These are phyloP conservation scores for Suhomyces panamericanus DNA, from an alignment of 1,139 yeast species.

Conservation along the genomic window DNA sequence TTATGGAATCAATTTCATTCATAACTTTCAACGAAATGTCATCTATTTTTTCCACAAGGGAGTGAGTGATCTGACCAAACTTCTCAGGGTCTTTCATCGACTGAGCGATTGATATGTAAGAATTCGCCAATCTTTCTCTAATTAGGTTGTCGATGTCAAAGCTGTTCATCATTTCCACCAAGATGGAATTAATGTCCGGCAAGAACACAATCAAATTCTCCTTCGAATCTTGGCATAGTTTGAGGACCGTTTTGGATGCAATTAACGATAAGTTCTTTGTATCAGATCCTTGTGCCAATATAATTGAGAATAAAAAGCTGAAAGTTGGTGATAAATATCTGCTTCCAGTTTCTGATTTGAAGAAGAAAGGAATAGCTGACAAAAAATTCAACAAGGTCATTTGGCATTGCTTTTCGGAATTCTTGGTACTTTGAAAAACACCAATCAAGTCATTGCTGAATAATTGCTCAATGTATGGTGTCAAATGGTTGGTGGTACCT, in stretches of 20 bases:
- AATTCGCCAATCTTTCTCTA: slow-evolving; percentile 59
- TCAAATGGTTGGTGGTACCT: slow-evolving; percentile 24
- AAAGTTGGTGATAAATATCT: slow-evolving; percentile 49
- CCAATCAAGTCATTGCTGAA: slow-evolving; percentile 30
- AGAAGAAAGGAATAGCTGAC: slow-evolving; percentile 57
- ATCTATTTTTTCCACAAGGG: slow-evolving; percentile 26
- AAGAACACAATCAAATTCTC: slow-evolving; percentile 45
- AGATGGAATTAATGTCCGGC: slow-evolving; percentile 52
- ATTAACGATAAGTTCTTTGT: slow-evolving; percentile 31
- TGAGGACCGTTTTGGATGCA: slow-evolving; percentile 60
- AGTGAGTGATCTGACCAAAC: slow-evolving; percentile 25
- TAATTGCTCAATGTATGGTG: slow-evolving; percentile 28
- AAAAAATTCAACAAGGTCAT: slow-evolving; percentile 51
- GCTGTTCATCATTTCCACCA: slow-evolving; percentile 54
- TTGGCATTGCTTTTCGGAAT: slow-evolving; percentile 11
- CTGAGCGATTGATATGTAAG: slow-evolving; percentile 63
- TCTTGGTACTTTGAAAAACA: slow-evolving; percentile 17
- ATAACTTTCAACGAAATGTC: slow-evolving; percentile 18
- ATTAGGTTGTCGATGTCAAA: slow-evolving; percentile 48
- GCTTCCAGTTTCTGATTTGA: slow-evolving; percentile 37
- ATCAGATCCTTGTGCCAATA: slow-evolving; percentile 22
- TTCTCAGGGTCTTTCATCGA: slow-evolving; percentile 45
- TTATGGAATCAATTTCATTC: slow-evolving; percentile 7
- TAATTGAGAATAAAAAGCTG: slow-evolving; percentile 42
- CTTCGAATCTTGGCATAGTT: slow-evolving; percentile 63